These are phyloP conservation scores for Mycosphaerella arachidis DNA, from an alignment of 2,329 filamentous ascomycete species.

Conservation along the genomic window DNA sequence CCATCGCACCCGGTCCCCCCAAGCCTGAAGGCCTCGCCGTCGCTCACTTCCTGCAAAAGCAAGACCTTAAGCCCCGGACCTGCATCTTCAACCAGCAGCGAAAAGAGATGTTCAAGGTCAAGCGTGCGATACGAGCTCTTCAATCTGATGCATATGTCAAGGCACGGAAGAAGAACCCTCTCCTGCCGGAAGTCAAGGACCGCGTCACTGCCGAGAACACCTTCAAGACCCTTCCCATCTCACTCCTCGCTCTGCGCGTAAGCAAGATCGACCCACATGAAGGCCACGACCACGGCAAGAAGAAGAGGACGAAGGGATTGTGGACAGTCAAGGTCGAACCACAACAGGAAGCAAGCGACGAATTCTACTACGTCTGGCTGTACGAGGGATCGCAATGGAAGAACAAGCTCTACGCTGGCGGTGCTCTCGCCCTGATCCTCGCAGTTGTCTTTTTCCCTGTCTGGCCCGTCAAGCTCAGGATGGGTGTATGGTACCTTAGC, in stretches of 20 bases:
- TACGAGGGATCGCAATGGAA: constrained; percentile 93
- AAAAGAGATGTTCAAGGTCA: constrained; percentile 98
- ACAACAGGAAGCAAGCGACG: constrained; percentile 82
- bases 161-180: constrained; percentile 80
- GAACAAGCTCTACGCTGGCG: constrained; percentile 83
- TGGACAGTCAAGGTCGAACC: constrained; percentile 96
- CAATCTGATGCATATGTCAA: constrained; percentile 87
- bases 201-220: constrained; percentile 83
- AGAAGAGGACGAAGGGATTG: constrained; percentile 88
- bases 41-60: constrained; percentile 77
- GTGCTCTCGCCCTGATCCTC: constrained; percentile 79
- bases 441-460: constrained; percentile 90
- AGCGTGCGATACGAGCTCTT: constrained; percentile 87
- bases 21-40: constrained; percentile 85
- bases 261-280: constrained; percentile 76
- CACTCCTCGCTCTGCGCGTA: constrained; percentile 87
- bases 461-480: constrained; percentile 85
- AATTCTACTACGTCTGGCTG: constrained; percentile 94
- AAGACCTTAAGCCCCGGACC: constrained; percentile 83
- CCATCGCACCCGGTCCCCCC: constrained; percentile 72
- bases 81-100: constrained; percentile 93
- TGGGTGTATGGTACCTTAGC: constrained; percentile 95
- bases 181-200: constrained; percentile 83
- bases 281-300: constrained; percentile 60
- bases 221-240: constrained; percentile 92